Base-by-base conservation (phyloP, 805 yeast species). In the Komagataella pastoris region DNA sequence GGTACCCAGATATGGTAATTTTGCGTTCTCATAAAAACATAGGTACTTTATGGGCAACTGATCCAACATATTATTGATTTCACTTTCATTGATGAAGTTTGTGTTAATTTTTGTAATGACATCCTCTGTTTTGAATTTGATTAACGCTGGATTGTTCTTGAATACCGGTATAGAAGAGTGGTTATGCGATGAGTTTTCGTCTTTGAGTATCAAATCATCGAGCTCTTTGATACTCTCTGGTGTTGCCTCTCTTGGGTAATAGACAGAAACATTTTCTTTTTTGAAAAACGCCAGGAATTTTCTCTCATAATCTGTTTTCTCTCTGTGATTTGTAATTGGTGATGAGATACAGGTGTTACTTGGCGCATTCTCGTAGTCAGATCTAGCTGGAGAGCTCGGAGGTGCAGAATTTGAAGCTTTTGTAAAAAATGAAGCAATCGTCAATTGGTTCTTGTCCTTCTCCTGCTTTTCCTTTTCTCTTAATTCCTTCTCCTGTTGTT, bases 11-110 rank as follows among this genome's bases (percentile, higher is more conserved):
- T 64, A 67, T 51, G 73, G 62, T 53, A 64, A 58, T 60, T 69
- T 60, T 51, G 63, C 57, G 53, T 73, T 74, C 52, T 73, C 76
- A 52, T 69, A 68, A 49, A 67, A 68, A n/a, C 62, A 57, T 5
- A 67, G 51, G 59, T 59, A 68, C 55, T 62, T 68, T 51, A 56
- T 52, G 49, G 65, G 71, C 46, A 74, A 65, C 19, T 61, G 59
- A 18, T 61, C 62, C 47, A 74, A 57, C 17, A 73, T 51, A 0
- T 54, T 54, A 7, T 69, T 23, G 10, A 53, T 44, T 58, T 51
- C 72, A 57, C 57, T 72, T 62, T 59, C 68, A 46, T 53, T 54
- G 47, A 61, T 47, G 56, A 67, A 55, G 49, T 69, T 62, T 44
- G 63, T 55, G 50, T 65, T 68, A 44, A 65, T 55, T 17, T 64